phyloP scores from a whole-genome alignment of 2,329 filamentous ascomycete genomes.

The Sordariomycetes sp. region DNA sequence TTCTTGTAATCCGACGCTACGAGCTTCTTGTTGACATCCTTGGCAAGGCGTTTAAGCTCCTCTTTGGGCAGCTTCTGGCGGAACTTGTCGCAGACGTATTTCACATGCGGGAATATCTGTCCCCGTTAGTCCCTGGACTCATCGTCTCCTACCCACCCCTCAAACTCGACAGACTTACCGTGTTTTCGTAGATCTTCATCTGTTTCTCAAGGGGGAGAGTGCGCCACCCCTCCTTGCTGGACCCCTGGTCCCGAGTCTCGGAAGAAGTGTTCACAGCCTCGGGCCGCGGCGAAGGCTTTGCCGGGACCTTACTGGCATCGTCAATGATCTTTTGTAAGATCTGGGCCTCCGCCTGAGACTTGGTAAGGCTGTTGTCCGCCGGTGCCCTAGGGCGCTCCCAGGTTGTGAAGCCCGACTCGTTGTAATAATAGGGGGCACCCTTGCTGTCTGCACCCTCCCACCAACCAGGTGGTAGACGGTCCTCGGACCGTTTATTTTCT shows the following conservation, averaged over 20 bases:
- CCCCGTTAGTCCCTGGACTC: neutral
- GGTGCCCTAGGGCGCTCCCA: constrained; percentile 71
- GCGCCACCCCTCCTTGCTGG: constrained; percentile 61
- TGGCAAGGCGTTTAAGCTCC: constrained; percentile 50
- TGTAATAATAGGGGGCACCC: constrained; percentile 80
- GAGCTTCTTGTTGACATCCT: constrained; percentile 73
- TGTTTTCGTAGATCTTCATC: constrained; percentile 91
- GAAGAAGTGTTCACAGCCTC: constrained; percentile 30
- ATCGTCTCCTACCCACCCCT: neutral
- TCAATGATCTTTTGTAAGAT: constrained; percentile 78
- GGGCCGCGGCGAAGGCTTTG: constrained; percentile 25
- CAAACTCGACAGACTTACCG: constrained; percentile 46
- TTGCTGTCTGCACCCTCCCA: constrained; percentile 61
- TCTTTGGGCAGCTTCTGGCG: constrained; percentile 80
- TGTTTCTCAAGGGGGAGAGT: constrained; percentile 68
- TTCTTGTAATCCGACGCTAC: constrained; percentile 89
- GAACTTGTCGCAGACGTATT: constrained; percentile 78
- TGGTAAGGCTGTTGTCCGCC: constrained; percentile 47
- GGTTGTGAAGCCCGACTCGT: constrained; percentile 62
- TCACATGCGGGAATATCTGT: constrained; percentile 75
- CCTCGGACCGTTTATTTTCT: constrained; percentile 15
- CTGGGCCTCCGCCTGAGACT: constrained; percentile 53
- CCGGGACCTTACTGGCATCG: constrained; percentile 62
- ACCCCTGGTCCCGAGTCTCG: constrained; percentile 38
- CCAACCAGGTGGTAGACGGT: constrained; percentile 73